These are phyloP conservation scores for Mesembryanthemum crystallinum DNA, from an alignment of 148 eudicot species.

Conservation along the genomic window DNA sequence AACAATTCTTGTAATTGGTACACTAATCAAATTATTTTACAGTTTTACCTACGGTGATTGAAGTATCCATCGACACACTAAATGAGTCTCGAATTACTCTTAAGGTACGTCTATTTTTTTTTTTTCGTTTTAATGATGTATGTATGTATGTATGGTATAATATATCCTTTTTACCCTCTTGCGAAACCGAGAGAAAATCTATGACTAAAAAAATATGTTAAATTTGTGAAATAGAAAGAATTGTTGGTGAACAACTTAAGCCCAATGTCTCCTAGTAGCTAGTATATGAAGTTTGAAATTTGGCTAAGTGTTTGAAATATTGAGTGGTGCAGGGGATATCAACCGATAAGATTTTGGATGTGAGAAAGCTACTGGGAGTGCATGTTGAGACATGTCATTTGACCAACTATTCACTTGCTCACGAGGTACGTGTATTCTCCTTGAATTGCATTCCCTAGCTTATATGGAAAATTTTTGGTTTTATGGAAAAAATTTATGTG, in stretches of 20 bases:
- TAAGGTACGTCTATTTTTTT: slow-evolving; percentile 42
- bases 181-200: too few relatives aligned
- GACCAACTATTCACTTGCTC: slow-evolving; percentile 80
- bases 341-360: slow-evolving; percentile 87
- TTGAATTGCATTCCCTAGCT: neutral
- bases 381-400: slow-evolving; percentile 86
- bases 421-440: slow-evolving; percentile 53
- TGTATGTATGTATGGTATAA: too few relatives aligned
- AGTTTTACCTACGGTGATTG: slow-evolving; percentile 82
- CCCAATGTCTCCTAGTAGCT: neutral
- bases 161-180: too few relatives aligned
- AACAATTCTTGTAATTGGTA: neutral
- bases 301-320: slow-evolving; percentile 10
- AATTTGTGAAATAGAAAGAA: neutral
- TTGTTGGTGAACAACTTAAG: neutral
- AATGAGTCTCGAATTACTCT: slow-evolving; percentile 62
- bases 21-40: slow-evolving; percentile 1
- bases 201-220: too few relatives aligned
- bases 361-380: slow-evolving; percentile 70
- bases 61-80: slow-evolving; percentile 53
- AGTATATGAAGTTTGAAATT: neutral
- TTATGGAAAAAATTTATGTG: neutral
- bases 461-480: neutral
- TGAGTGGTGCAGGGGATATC: slow-evolving; percentile 70
- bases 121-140: too few relatives aligned